phyloP scores from a whole-genome alignment of 176 grass and related monocot species.

The Rhynchospora tenuis region DNA sequence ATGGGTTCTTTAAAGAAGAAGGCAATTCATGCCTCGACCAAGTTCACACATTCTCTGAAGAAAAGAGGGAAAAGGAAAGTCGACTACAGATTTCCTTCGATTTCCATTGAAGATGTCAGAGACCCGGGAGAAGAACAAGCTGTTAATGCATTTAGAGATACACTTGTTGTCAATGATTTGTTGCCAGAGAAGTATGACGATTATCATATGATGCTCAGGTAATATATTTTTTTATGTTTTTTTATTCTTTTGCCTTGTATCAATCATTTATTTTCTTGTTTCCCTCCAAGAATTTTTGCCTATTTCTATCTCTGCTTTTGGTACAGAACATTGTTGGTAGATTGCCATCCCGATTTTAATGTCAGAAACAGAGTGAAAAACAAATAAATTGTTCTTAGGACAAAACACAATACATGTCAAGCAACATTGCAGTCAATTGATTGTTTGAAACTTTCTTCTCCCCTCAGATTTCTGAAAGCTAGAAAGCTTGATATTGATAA shows the following conservation, averaged over 20 bases:
- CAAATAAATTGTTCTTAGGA: background rate
- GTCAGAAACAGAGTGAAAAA: background rate
- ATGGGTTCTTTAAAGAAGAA: constrained; percentile 83
- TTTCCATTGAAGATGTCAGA: constrained; percentile 91
- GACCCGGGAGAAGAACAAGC: constrained; percentile 90
- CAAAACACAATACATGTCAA: background rate
- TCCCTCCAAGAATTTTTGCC: background rate
- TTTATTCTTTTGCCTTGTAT: background rate
- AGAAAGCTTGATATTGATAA: constrained; percentile 86
- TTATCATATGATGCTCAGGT: constrained; percentile 95
- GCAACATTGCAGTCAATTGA: background rate
- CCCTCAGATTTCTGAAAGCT: constrained; percentile 76
- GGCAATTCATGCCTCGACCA: constrained; percentile 58
- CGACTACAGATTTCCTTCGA: constrained; percentile 80
- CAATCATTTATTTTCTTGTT: background rate
- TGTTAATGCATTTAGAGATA: constrained; percentile 68
- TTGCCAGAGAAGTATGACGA: constrained; percentile 83
- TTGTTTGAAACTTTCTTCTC: background rate
- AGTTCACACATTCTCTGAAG: constrained; percentile 54
- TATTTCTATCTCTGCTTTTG: background rate
- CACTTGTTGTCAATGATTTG: constrained; percentile 49
- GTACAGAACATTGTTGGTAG: background rate
- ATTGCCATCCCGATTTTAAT: background rate
- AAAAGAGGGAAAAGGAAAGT: constrained; percentile 84
- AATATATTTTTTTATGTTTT: background rate